Base-by-base conservation (phyloP, 768 basidiomycete genomes). In the Russula abietina region DNA sequence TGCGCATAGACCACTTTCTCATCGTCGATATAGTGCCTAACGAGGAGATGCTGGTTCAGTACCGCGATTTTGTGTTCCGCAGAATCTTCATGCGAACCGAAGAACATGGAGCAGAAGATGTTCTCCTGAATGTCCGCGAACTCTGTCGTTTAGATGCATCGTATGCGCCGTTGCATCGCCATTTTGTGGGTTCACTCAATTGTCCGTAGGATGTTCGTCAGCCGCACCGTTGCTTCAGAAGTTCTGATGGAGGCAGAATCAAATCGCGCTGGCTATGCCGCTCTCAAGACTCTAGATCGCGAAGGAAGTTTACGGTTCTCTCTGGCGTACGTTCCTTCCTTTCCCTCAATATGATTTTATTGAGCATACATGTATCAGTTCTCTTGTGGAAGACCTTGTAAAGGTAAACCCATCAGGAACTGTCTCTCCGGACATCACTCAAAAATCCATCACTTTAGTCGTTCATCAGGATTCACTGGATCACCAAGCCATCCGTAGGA, bases 41-140 rank as follows among this genome's bases (percentile, higher is more conserved):
- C 46, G 12, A 22, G 24, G 26, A 5, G 30, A 49, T 55, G 32
- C 38, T 64, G 32, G 36, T 41, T 32, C 64, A 91, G 88, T 89
- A 91, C 71, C 87, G 88, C 51, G 85, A 91, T 70, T 91, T 90
- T 68, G 84, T 91, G n/a, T 90, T 91, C 71, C 86, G 89, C 52
- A 89, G 89, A 72, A 90, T 91, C 83, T 91, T 91, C 66, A 87
- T 89, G 72, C 82, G 83, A 65, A 78, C 79, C 24, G 79, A 78
- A 60, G 85, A 84, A 19, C 77, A 78, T 28, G 78, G 80, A 46
- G 75, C 81, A 14, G 80, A 84, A 41, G 87, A 88, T 56, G 87
- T 91, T 56, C 78, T 83, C 14, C 75, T 78, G 19, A 89, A 89
- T 69, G 86, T 90, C 36, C 81, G 83, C 67, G 88, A 88, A 69